Percentiles rank a stretch among this genome's conserved stretches.
Conservation (phyloP, 805 yeast genomes). For the Zygosaccharomyces bailii region DNA sequence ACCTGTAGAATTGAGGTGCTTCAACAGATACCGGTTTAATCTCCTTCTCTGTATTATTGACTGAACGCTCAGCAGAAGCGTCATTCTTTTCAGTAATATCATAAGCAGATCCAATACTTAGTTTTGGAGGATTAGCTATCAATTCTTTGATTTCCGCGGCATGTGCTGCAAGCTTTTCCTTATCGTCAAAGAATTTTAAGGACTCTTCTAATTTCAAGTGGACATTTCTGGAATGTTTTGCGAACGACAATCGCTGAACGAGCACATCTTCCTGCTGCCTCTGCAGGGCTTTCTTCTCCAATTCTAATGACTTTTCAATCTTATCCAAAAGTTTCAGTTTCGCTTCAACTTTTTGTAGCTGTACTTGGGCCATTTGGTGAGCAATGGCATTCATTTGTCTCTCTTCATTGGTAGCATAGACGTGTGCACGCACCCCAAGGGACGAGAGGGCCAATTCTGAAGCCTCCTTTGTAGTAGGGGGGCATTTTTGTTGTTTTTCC, state of each 20-base stretch:
- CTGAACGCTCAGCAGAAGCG: slow-evolving; percentile 14
- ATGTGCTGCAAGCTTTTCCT: slow-evolving; percentile 17
- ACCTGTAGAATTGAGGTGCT: slow-evolving; percentile 59
- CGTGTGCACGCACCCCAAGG: slow-evolving; percentile 73
- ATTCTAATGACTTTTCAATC: slow-evolving; percentile 62
- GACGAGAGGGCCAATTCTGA: slow-evolving; percentile 69
- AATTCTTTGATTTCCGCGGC: slow-evolving; percentile 28
- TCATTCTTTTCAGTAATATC: slow-evolving; percentile 14
- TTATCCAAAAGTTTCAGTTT: slow-evolving; percentile 57
- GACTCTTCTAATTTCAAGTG: slow-evolving; percentile 38
- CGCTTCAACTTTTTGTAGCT: slow-evolving; percentile 59
- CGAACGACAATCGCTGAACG: slow-evolving; percentile 61
- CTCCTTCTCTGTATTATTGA: slow-evolving; percentile 34
- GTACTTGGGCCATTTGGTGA: slow-evolving; percentile 55
- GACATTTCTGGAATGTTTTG: slow-evolving; percentile 53
- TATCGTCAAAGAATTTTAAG: slow-evolving; percentile 21
- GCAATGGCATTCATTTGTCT: slow-evolving; percentile 64
- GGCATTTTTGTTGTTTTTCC: slow-evolving; percentile 7
- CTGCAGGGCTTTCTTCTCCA: slow-evolving; percentile 56
- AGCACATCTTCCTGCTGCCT: slow-evolving; percentile 65
- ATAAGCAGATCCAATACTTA: slow-evolving; percentile 30
- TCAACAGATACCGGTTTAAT: slow-evolving; percentile 57
- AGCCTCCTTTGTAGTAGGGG: slow-evolving; percentile 49
- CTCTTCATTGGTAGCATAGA: slow-evolving; percentile 78
- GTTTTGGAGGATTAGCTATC: slow-evolving; percentile 33